phyloP scores from a whole-genome alignment of 306 rosid species.

The Quercus dentata region DNA sequence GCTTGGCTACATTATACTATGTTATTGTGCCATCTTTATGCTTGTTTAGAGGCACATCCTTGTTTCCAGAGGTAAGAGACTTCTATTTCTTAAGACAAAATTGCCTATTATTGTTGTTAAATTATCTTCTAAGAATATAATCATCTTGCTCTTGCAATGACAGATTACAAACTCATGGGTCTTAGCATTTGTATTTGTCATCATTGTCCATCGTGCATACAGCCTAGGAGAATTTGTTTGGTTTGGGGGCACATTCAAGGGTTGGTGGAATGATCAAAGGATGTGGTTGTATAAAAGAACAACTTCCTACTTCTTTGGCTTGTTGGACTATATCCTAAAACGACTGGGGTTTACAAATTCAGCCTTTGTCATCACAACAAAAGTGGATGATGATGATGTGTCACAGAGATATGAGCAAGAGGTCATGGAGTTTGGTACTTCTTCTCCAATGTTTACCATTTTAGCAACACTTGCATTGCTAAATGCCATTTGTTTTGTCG shows the following conservation, averaged over 20 bases:
- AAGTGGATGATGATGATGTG: background rate
- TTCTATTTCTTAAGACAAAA: background rate
- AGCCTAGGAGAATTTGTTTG: background rate
- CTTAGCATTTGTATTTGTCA: background rate
- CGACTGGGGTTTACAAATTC: background rate
- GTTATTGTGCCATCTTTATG: slow-evolving; percentile 5
- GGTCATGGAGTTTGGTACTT: background rate
- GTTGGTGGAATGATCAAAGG: slow-evolving; percentile 7
- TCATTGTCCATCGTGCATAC: background rate
- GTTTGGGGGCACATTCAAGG: background rate
- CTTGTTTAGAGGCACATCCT: slow-evolving; percentile 7
- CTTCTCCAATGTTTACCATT: background rate
- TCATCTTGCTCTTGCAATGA: background rate
- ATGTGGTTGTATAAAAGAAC: background rate
- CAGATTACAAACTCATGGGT: background rate
- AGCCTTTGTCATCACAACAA: background rate
- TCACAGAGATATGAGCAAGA: background rate
- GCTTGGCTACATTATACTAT: background rate
- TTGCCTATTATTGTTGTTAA: background rate
- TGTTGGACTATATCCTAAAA: background rate
- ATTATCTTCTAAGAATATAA: background rate
- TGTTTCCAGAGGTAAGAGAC: slow-evolving; percentile 11
- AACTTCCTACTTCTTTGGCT: background rate
- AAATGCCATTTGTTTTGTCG: background rate
- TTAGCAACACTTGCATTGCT: background rate